phyloP scores from a whole-genome alignment of 441 rosid species.

The Cnidoscolus chayamansa region DNA sequence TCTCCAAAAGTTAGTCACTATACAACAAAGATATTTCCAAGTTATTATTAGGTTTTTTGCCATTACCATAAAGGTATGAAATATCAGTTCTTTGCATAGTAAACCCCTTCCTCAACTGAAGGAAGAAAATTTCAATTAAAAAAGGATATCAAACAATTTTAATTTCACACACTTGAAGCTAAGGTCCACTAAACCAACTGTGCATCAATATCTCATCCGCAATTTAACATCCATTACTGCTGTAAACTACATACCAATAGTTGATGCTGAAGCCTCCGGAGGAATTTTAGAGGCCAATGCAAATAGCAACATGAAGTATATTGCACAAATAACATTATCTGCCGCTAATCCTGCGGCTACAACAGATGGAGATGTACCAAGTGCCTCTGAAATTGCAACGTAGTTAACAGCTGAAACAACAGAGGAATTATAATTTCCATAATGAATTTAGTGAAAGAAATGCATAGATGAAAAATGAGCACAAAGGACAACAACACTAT shows the following conservation, averaged over 20 bases:
- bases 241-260: conserved; percentile 34
- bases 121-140: not conserved
- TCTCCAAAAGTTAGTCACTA: not conserved
- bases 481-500: not conserved
- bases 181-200: not conserved
- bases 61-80: not conserved
- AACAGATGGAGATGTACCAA: conserved; percentile 65
- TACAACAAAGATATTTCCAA: not conserved
- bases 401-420: conserved; percentile 64
- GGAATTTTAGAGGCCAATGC: conserved; percentile 62
- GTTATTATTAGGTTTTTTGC: not conserved
- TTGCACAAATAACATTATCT: conserved; percentile 68
- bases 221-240: not conserved
- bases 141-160: not conserved
- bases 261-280: conserved; percentile 45
- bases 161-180: not conserved
- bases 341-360: conserved; percentile 81
- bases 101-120: not conserved
- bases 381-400: conserved; percentile 76
- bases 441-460: conserved; percentile 15
- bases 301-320: conserved; percentile 60
- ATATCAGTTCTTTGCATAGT: not conserved
- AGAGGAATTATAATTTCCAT: conserved; percentile 19
- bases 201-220: not conserved
- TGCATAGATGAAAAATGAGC: not conserved